Evolutionary conservation across 2,329 filamentous ascomycete species (phyloP), one percentile per base, ranked within the genome.

Genomic region (Botrytis tulipae): DNA sequence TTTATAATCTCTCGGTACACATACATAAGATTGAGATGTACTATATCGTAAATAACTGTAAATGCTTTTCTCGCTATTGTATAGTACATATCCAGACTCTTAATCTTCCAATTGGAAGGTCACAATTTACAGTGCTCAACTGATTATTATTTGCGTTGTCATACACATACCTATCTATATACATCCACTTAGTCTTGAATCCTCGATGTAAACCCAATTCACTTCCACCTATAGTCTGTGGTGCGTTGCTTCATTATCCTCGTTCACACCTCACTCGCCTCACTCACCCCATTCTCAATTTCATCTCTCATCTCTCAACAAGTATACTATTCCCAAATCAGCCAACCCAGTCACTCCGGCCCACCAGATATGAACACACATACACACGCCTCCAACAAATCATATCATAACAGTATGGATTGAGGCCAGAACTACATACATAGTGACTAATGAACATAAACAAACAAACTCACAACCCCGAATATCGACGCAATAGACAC

Each of bases 61-160:
- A 18, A 57, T 2, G 0, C 14, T 16, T 18, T 16, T 57, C 1
- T 4, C 14, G 16, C n/a, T 29, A 1, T 29, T 57, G n/a, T 29
- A 9, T 1, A 4, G n/a, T 0, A 57, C 16, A 29, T 18, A 18
- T 29, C 14, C 14, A 3, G 14, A 2, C 3, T 18, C n/a, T 29
- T 32, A 29, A 29, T 9, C 6, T 29, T 29, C 32, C 18, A 1
- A 18, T 18, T 32, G 25, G 14, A 18, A n/a, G 16, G 6, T 54
- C 16, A 16, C 5, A 54, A 7, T 54, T 18, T 29, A 18, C 9
- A 29, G 0, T 57, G n/a, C 18, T 29, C n/a, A 18, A 29, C 35
- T 12, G 37, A 40, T 12, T 2, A 40, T 40, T 10, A 40, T 40
- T 40, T 3, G 37, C 10, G 3, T 12, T 40, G 37, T 40, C 37